Percentiles rank a stretch among this genome's conserved stretches.
Evolutionary conservation across 139 green algal species (phyloP).

Genomic region (Micromonas commoda): DNA sequence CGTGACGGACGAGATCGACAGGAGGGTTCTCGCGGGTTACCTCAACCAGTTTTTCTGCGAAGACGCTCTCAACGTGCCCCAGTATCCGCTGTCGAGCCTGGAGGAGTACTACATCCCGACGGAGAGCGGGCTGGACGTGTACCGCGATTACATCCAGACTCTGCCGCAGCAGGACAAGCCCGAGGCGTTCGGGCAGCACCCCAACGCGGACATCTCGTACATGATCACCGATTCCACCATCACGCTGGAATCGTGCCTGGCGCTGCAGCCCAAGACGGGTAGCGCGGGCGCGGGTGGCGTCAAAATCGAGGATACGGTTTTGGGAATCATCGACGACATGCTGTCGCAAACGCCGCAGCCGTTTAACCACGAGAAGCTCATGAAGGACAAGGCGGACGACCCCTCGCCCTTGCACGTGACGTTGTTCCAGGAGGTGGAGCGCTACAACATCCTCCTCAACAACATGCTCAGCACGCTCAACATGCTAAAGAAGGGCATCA

Average conservation of each 20-base stretch:
- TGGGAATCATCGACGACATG: conserved; percentile 56
- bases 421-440: conserved; percentile 80
- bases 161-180: conserved; percentile 59
- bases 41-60: conserved; percentile 73
- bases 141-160: conserved; percentile 54
- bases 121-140: conserved; percentile 49
- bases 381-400: conserved; percentile 67
- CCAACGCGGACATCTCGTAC: conserved; percentile 83
- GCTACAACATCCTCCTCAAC: conserved; percentile 76
- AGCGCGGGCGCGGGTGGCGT: conserved; percentile 24
- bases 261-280: conserved; percentile 50
- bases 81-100: conserved; percentile 66
- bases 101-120: conserved; percentile 66
- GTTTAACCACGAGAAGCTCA: conserved; percentile 70
- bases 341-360: conserved; percentile 56
- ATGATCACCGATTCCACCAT: conserved; percentile 67
- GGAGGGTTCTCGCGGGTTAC: conserved; percentile 38
- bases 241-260: conserved; percentile 61
- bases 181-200: conserved; percentile 81
- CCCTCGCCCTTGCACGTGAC: conserved; percentile 70
- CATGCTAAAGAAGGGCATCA: conserved; percentile 66
- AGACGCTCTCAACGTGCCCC: conserved; percentile 57
- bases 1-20: conserved; percentile 47
- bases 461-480: conserved; percentile 43
- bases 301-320: conserved; percentile 55